Percentiles rank a stretch among this genome's conserved stretches.
These are phyloP conservation scores for Coemansia sp. DNA, from an alignment of 192 early-diverging fungal genomes.

Conservation along the genomic window DNA sequence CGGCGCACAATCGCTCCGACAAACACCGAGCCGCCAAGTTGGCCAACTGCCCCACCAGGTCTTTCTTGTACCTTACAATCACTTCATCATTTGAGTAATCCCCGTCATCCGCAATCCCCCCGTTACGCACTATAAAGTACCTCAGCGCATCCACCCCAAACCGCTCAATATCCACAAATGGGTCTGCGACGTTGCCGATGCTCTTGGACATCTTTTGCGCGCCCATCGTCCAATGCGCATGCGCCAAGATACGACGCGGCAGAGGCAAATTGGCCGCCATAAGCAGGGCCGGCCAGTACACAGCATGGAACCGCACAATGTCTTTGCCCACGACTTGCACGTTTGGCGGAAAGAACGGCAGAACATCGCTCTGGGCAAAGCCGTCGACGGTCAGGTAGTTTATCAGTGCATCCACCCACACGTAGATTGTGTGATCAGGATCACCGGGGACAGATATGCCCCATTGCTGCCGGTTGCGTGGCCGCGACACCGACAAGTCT, in stretches of 20 bases:
- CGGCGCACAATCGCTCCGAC: slow-evolving; percentile 37
- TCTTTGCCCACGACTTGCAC: slow-evolving; percentile 94
- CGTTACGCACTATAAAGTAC: slow-evolving; percentile 89
- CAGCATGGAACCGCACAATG: slow-evolving; percentile 93
- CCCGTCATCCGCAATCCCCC: slow-evolving; percentile 81
- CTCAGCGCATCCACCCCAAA: slow-evolving; percentile 87
- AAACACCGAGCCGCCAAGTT: slow-evolving; percentile 75
- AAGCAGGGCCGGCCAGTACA: slow-evolving; percentile 96
- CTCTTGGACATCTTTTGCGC: slow-evolving; percentile 96
- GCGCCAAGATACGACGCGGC: slow-evolving; percentile 80
- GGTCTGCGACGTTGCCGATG: slow-evolving; percentile 88
- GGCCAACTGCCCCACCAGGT: slow-evolving; percentile 78
- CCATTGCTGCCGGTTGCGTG: slow-evolving; percentile 75
- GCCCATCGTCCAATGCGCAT: slow-evolving; percentile 92
- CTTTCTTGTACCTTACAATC: slow-evolving; percentile 67
- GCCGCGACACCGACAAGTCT: slow-evolving; percentile 87
- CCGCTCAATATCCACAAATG: slow-evolving; percentile 61
- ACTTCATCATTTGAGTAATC: slow-evolving; percentile 73
- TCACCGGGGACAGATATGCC: slow-evolving; percentile 91
- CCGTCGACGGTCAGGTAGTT: slow-evolving; percentile 88
- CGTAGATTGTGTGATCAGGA: slow-evolving; percentile 85
- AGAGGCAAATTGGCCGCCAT: slow-evolving; percentile 80
- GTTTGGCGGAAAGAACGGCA: slow-evolving; percentile 61
- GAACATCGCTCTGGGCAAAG: slow-evolving; percentile 64
- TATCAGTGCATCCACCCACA: slow-evolving; percentile 94